These are phyloP conservation scores for Coelastrella sp. DNA, from an alignment of 139 green algal species.

Conservation along the genomic window DNA sequence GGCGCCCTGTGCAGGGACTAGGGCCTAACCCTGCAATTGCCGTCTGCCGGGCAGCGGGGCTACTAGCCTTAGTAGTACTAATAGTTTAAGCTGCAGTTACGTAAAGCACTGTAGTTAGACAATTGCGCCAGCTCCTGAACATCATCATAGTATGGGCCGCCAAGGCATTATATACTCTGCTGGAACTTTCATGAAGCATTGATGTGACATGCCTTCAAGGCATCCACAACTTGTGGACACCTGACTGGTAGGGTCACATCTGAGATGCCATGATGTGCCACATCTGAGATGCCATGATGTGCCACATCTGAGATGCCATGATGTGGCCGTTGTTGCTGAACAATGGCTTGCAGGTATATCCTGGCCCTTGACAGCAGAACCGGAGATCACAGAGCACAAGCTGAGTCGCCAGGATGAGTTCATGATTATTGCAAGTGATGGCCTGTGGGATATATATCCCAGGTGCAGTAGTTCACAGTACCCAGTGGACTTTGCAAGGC, in stretches of 20 bases:
- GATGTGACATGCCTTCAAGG: not conserved
- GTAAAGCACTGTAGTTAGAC: too few species aligned
- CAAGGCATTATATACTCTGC: too few species aligned
- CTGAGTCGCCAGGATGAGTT: conserved; percentile 33
- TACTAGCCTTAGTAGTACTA: too few species aligned
- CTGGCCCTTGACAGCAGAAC: conserved; percentile 27
- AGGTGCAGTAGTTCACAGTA: not conserved
- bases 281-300: not conserved
- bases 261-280: not conserved
- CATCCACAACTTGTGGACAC: not conserved
- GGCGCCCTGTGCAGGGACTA: too few species aligned
- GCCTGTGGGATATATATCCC: conserved; percentile 25
- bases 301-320: not conserved
- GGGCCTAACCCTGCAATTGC: too few species aligned
- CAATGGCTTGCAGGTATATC: not conserved
- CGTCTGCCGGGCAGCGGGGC: too few species aligned
- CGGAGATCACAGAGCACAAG: not conserved
- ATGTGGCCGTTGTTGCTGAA: not conserved
- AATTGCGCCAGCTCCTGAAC: too few species aligned
- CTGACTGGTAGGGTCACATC: not conserved
- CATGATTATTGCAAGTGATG: conserved; percentile 31
- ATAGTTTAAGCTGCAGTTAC: too few species aligned
- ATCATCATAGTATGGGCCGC: too few species aligned
- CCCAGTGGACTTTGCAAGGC: conserved; percentile 16
- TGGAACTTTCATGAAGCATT: too few species aligned